Evolutionary conservation across 192 early-diverging fungal species (phyloP), one percentile per base, ranked within the genome.

Genomic region (Phycomyces nitens): DNA sequence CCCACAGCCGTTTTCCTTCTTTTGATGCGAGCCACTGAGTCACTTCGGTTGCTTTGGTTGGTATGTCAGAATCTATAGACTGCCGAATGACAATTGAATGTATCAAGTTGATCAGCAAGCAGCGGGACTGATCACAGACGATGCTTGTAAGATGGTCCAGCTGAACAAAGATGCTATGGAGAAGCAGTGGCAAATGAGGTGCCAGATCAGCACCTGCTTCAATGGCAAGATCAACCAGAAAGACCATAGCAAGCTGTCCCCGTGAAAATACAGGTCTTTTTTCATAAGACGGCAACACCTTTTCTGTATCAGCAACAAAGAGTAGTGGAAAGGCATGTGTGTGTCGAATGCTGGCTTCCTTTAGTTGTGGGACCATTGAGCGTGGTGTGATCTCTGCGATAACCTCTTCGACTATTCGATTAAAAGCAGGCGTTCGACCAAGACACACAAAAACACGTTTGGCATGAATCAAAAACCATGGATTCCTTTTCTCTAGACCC

Each of bases 371-470:
- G 1, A 90, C 85, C 80, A 92, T 83, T 14, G 86, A 83, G 23
- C 80, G 79, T 7, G 92, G 92, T 3, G 80, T 85, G 21, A 93
- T 88, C 49, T 85, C 80, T 5, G 69, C 72, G 27, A 90, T 72
- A n/a, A 92, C 54, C 53, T 75, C 69, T 34, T 90, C 85, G 18
- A 89, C 78, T 27, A 94, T 69, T 22, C 66, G 60, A 0, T 71
- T 72, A 58, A 85, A 80, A 0, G 83, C 84, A 15, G 78, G 44
- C 4, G 88, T 89, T 39, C 88, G 74, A 56, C 86, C 81, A 23
- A 94, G 60, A 67, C 81, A 91, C 2, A 91, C 88, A 65, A 91
- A 81, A 2, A 94, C 79, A 65, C 88, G 88, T 72, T 93, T 92
- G 3, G 91, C 85, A 68, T 91, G 84, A 16, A 80, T 75, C 8